These are phyloP conservation scores for Massarina eburnea DNA, from an alignment of 2,329 filamentous ascomycete species.

Conservation along the genomic window DNA sequence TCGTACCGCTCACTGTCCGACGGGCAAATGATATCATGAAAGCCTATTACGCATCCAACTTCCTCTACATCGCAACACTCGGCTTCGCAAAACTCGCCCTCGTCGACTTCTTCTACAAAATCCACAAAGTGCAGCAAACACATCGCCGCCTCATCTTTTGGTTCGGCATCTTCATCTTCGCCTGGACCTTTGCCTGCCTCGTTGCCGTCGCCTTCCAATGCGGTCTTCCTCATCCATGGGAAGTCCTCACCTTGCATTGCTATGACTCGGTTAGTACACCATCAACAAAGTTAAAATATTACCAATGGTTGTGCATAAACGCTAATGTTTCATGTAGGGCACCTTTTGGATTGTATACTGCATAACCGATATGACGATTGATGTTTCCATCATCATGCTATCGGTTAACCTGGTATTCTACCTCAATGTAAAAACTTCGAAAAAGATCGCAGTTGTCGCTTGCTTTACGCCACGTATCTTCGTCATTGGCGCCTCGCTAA, in stretches of 20 bases:
- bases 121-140: conserved; percentile 15
- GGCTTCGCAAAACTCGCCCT: conserved; percentile 37
- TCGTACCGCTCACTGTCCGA: conserved; percentile 15
- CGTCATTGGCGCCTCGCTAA: conserved; percentile 27
- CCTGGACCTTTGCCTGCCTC: conserved; percentile 31
- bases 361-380: conserved; percentile 35
- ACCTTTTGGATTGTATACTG: conserved; percentile 39
- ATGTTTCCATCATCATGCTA: conserved; percentile 33
- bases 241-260: conserved; percentile 26
- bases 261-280: conserved; percentile 29
- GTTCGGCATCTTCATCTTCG: conserved; percentile 24
- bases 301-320: neutral
- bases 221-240: conserved; percentile 34
- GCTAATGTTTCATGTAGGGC: conserved; percentile 23
- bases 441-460: conserved; percentile 31
- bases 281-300: neutral
- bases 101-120: conserved; percentile 27
- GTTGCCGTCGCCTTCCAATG: conserved; percentile 33
- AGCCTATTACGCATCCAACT: conserved; percentile 35
- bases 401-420: conserved; percentile 34
- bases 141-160: conserved; percentile 22
- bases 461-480: conserved; percentile 36
- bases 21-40: conserved; percentile 30
- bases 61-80: conserved; percentile 33
- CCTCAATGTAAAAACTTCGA: conserved; percentile 22